These are phyloP conservation scores for Tulasnella sp. DNA, from an alignment of 768 basidiomycete species.

Conservation along the genomic window DNA sequence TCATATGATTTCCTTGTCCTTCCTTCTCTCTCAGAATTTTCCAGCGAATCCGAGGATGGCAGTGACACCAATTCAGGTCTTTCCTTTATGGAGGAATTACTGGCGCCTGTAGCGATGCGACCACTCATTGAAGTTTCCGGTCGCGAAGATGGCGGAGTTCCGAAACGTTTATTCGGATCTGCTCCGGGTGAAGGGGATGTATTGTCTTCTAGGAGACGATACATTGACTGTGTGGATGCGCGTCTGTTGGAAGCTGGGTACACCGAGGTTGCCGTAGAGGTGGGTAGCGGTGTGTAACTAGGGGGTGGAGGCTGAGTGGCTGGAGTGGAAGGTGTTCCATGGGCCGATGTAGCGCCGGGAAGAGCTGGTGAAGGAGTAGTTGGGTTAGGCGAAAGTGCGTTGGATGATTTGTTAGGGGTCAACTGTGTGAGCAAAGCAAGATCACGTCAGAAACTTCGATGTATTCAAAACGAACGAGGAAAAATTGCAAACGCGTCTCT, in stretches of 20 bases:
- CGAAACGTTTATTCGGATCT: background rate
- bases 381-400: conserved; percentile 2
- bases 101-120: background rate
- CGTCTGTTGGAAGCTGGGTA: conserved; percentile 9
- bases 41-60: background rate
- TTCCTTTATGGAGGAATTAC: background rate
- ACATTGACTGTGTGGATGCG: conserved; percentile 6
- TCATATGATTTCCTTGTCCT: conserved; percentile 33
- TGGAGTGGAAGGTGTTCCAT: conserved; percentile 1
- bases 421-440: no score
- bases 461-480: background rate
- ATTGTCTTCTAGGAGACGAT: conserved; percentile 6
- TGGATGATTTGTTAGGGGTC: background rate
- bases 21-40: background rate
- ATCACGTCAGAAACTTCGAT: no score
- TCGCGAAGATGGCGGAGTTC: conserved; percentile 4
- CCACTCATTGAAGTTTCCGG: background rate
- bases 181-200: background rate
- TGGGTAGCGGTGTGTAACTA: background rate
- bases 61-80: background rate
- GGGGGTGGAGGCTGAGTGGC: background rate
- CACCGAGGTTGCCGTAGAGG: background rate
- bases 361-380: background rate
- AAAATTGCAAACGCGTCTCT: background rate
- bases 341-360: background rate